phyloP scores from a whole-genome alignment of 1,284 basidiomycete species.

The Ganoderma meredithae region DNA sequence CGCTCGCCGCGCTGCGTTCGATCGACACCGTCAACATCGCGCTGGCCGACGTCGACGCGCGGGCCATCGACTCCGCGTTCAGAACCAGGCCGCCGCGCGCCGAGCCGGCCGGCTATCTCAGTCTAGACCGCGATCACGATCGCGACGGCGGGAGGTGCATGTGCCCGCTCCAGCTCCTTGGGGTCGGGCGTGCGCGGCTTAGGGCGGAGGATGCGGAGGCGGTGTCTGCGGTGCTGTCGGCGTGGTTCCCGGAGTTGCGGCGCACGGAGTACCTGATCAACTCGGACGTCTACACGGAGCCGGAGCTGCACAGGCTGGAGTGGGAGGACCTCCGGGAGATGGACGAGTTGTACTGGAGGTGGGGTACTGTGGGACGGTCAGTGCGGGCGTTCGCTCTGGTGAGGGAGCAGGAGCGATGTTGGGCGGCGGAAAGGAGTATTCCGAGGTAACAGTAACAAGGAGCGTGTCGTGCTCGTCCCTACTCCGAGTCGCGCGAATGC shows the following conservation, averaged over 20 bases:
- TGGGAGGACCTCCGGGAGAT: not conserved
- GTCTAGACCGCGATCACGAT: not conserved
- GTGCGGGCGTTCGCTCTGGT: not conserved
- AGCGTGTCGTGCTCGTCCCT: not conserved
- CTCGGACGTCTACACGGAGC: not conserved
- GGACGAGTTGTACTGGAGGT: not conserved
- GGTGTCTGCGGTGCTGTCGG: not conserved
- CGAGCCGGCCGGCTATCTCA: not conserved
- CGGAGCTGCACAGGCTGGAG: not conserved
- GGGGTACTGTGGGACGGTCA: not conserved
- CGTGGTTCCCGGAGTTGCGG: not conserved
- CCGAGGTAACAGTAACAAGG: not conserved
- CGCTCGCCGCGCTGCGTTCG: not conserved
- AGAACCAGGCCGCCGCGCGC: not conserved
- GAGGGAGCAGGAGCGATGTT: not conserved
- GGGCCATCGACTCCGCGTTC: not conserved
- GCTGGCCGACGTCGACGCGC: slow-evolving; percentile 5
- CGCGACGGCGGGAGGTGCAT: not conserved
- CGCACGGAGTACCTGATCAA: not conserved
- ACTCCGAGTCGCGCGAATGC: not conserved
- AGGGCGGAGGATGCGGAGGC: not conserved
- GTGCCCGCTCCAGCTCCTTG: not conserved
- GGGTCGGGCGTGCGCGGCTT: not conserved
- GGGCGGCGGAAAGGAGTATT: not conserved
- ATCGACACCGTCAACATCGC: not conserved